These are phyloP conservation scores for Dactylellina drechsleri DNA, from an alignment of 2,329 filamentous ascomycete genomes.

Conservation along the genomic window DNA sequence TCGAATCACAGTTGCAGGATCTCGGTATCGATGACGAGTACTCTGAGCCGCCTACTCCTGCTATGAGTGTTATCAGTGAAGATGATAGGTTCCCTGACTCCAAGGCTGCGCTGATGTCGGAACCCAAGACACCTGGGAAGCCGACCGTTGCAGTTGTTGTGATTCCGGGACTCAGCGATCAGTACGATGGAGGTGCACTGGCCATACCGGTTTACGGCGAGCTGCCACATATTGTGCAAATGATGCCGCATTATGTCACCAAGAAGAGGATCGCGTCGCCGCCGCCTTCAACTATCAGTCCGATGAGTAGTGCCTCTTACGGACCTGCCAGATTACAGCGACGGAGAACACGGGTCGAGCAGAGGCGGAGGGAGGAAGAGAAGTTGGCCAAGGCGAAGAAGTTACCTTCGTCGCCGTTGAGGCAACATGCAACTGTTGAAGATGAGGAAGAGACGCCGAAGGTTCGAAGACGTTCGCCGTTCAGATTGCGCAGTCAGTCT, in stretches of 20 bases:
- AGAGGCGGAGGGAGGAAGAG: constrained; percentile 40
- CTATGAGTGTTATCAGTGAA: constrained; percentile 49
- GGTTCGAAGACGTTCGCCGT: constrained; percentile 45
- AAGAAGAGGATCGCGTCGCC: constrained; percentile 50
- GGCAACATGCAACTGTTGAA: constrained; percentile 41
- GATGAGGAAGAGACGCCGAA: constrained; percentile 53
- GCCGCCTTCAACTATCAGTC: constrained; percentile 53
- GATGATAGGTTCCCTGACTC: constrained; percentile 47
- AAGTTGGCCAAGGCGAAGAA: constrained; percentile 26
- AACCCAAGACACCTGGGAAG: constrained; percentile 44
- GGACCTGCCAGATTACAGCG: constrained; percentile 41
- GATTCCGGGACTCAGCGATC: constrained; percentile 46
- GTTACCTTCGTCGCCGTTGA: constrained; percentile 10
- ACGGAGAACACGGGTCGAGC: constrained; percentile 41
- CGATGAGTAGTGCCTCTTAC: constrained; percentile 54
- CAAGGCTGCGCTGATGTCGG: constrained; percentile 40
- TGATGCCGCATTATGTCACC: constrained; percentile 52
- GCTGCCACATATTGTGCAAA: constrained; percentile 48
- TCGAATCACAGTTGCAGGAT: constrained; percentile 46
- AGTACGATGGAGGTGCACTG: constrained; percentile 46
- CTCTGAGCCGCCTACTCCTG: constrained; percentile 51
- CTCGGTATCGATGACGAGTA: constrained; percentile 44
- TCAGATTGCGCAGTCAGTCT: constrained; percentile 40
- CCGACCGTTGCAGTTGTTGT: constrained; percentile 49
- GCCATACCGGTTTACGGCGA: constrained; percentile 50